Evolutionary conservation across 768 basidiomycete genomes (phyloP).

Genomic region (Fomitopsis pulvina): DNA sequence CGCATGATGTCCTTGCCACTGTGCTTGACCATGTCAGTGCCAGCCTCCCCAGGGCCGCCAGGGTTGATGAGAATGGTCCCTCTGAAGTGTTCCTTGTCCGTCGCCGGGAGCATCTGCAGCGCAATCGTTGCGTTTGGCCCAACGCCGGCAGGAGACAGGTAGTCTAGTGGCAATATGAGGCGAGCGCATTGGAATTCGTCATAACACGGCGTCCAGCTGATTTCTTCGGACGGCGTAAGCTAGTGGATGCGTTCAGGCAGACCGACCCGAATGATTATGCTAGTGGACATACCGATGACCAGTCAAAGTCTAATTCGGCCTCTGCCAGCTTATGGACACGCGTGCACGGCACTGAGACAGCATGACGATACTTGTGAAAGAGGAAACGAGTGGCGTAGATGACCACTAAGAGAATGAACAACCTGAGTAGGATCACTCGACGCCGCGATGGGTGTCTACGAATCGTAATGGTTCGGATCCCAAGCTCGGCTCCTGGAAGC

Average conservation of each 20-base stretch:
- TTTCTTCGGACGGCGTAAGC: constrained; percentile 4
- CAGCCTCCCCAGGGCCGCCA: constrained; percentile 8
- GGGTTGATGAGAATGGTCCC: constrained; percentile 11
- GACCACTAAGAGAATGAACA: too few relatives aligned
- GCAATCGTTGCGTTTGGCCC: constrained; percentile 7
- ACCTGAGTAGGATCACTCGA: too few relatives aligned
- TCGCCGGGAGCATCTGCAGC: constrained; percentile 4
- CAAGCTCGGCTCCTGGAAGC: too few relatives aligned
- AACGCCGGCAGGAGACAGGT: neutral
- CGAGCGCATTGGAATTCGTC: constrained; percentile 10
- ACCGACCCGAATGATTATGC: too few relatives aligned
- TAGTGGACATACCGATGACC: neutral
- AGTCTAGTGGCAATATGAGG: constrained; percentile 9
- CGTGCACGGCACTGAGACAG: neutral
- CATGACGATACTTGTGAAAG: too few relatives aligned
- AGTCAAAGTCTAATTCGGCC: constrained; percentile 1
- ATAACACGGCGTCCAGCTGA: constrained; percentile 12
- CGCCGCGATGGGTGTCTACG: too few relatives aligned
- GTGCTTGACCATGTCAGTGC: constrained; percentile 5
- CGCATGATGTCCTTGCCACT: constrained; percentile 3
- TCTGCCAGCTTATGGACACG: neutral
- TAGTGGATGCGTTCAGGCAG: too few relatives aligned
- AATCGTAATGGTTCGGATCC: too few relatives aligned
- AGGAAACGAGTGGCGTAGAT: too few relatives aligned
- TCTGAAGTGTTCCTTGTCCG: neutral